Evolutionary conservation across 2,329 filamentous ascomycete genomes (phyloP), one percentile per base, ranked within the genome.

Genomic region (Thelonectria blattea): DNA sequence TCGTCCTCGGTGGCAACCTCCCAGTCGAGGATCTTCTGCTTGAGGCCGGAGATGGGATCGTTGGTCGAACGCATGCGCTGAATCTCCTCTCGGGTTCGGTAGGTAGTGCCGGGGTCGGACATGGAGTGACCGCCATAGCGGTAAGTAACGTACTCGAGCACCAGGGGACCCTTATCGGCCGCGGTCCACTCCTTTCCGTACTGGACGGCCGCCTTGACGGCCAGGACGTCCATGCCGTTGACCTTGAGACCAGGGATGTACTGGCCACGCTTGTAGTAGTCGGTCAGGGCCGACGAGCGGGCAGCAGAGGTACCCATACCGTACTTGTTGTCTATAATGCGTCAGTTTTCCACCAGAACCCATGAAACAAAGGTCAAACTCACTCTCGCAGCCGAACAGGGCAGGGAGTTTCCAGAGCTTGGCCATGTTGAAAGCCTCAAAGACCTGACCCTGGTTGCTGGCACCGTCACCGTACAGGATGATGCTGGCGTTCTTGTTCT

Each of bases 181-280:
- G 85, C 81, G 67, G 92, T 90, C 84, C 89, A 96, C 75, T 96
- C 86, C 84, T 95, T 97, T 75, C 90, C 93, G 83, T 97, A 93
- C 81, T 94, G 85, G 73, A 97, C 93, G 67, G 95, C 95, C 54
- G 94, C 93, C 87, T 97, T 97, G 79, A 97, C 94, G 66, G 95
- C 94, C 65, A 99, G 91, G 72, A 97, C 93, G 77, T 99, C 95
- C 95, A 99, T 99, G 75, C 92, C 95, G 83, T 99, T 99, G 80
- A 99, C 92, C 88, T 99, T 99, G 73, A 99, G 88, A 83, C 95
- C 95, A 60, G 95, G 94, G 71, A 99, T 99, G 85, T 98, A 99
- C 83, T 99, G 95, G 69, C 95, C 95, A 82, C 95, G 94, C 90
- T 98, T 98, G 88, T 99, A 98, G 89, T 99, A 99, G 80, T 99